phyloP scores from a whole-genome alignment of 108 stramenopile species.

The Cyclotella kingstonii region DNA sequence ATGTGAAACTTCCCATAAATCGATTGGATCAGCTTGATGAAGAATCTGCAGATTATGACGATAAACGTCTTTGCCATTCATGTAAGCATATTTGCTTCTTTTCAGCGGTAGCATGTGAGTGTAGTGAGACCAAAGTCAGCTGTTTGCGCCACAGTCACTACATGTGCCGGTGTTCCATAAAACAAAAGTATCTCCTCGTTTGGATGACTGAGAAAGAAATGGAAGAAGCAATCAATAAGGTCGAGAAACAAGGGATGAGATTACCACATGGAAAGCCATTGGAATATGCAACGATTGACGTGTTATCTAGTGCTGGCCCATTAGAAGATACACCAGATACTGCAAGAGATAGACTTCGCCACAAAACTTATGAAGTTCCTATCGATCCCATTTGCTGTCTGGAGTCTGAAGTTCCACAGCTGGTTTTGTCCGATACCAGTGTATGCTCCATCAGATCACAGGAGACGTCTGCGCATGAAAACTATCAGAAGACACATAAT shows the following conservation, averaged over 20 bases:
- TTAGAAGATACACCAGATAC: conserved; percentile 22
- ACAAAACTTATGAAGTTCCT: conserved; percentile 30
- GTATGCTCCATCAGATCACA: background rate
- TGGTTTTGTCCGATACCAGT: conserved; percentile 26
- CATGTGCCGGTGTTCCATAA: conserved; percentile 80
- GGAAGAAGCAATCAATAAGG: conserved; percentile 50
- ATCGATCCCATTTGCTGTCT: conserved; percentile 25
- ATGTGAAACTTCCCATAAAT: conserved; percentile 68
- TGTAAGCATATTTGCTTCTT: conserved; percentile 94
- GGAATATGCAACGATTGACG: background rate
- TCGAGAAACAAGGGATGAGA: conserved; percentile 49
- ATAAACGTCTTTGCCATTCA: conserved; percentile 84
- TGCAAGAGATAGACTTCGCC: conserved; percentile 16
- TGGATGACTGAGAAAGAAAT: conserved; percentile 74
- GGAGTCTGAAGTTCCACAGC: conserved; percentile 18
- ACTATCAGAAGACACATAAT: background rate
- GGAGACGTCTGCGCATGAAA: background rate
- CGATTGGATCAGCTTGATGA: conserved; percentile 79
- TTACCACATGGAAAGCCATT: conserved; percentile 37
- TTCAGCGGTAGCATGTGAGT: conserved; percentile 93
- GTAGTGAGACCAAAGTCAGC: conserved; percentile 78
- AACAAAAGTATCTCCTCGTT: conserved; percentile 73
- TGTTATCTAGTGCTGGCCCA: background rate
- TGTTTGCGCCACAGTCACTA: conserved; percentile 87
- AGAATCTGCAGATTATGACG: conserved; percentile 88